A percentile compares a stretch with the other conserved stretches of the same genome.
phyloP scores from a whole-genome alignment of 2,329 filamentous ascomycete genomes.

The Xylariaceae sp. region DNA sequence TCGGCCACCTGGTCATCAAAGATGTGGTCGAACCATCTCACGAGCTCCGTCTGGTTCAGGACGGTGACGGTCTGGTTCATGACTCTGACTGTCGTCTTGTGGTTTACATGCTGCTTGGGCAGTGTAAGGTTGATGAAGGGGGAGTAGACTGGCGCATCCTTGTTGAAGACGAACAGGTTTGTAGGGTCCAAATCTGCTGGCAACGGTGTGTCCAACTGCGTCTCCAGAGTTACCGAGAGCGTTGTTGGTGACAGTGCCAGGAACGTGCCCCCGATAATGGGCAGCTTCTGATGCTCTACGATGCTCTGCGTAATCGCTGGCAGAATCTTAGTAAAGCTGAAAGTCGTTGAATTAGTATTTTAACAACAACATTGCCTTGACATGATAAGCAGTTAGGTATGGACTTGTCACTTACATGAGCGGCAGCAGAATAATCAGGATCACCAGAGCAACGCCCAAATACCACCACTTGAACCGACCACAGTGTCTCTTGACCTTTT shows the following conservation, averaged over 20 bases:
- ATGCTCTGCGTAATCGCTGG: slow-evolving; percentile 42
- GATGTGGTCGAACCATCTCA: slow-evolving; percentile 35
- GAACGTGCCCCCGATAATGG: slow-evolving; percentile 34
- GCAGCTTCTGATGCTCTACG: slow-evolving; percentile 37
- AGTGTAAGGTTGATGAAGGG: slow-evolving; percentile 30
- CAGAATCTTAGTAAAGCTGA: slow-evolving; percentile 41
- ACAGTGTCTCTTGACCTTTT: slow-evolving; percentile 38
- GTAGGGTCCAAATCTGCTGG: slow-evolving; percentile 34
- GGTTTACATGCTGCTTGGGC: slow-evolving; percentile 30
- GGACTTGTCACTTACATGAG: slow-evolving; percentile 39
- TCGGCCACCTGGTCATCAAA: slow-evolving; percentile 34
- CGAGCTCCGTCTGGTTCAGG: slow-evolving; percentile 35
- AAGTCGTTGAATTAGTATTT: slow-evolving; percentile 4
- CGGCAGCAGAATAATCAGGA: slow-evolving; percentile 41
- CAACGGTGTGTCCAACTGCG: slow-evolving; percentile 35
- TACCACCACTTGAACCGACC: slow-evolving; percentile 41
- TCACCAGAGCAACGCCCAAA: slow-evolving; percentile 31
- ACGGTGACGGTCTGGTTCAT: slow-evolving; percentile 33
- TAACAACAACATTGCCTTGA: too few species aligned
- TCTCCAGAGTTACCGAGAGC: slow-evolving; percentile 34
- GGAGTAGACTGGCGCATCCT: slow-evolving; percentile 28
- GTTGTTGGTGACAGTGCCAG: slow-evolving; percentile 29
- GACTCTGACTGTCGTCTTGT: slow-evolving; percentile 34
- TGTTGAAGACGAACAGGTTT: slow-evolving; percentile 38
- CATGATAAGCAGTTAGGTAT: too few species aligned